Evolutionary conservation across 2,329 filamentous ascomycete species (phyloP).

Genomic region (Passalora sequoiae): DNA sequence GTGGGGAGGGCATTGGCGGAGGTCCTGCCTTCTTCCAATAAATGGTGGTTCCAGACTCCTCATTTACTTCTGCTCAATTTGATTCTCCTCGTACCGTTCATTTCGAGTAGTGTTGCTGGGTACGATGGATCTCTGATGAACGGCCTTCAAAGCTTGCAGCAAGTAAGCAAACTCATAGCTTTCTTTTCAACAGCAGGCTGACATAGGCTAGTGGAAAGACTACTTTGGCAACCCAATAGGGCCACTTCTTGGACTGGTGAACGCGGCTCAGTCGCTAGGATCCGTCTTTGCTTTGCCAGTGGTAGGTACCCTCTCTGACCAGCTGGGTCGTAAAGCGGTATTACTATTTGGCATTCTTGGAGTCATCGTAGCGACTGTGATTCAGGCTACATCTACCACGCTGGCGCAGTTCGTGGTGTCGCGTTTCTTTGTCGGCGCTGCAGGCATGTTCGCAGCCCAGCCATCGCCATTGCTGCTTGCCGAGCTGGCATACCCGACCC

Average conservation of each 20-base stretch:
- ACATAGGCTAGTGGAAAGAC: too few species aligned
- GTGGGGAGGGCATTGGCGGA: too few species aligned
- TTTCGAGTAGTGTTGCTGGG: too few species aligned
- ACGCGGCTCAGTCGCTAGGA: constrained; percentile 37
- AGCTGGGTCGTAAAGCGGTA: constrained; percentile 38
- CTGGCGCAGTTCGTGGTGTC: constrained; percentile 44
- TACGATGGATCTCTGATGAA: too few species aligned
- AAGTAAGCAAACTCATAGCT: too few species aligned
- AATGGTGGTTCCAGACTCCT: too few species aligned
- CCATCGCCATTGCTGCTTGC: constrained; percentile 30
- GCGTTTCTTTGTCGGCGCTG: constrained; percentile 38
- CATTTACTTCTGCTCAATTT: too few species aligned
- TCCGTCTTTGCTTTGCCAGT: constrained; percentile 38
- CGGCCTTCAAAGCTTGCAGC: too few species aligned
- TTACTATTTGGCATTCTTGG: constrained; percentile 34
- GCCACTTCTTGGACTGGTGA: constrained; percentile 37
- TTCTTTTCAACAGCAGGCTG: too few species aligned
- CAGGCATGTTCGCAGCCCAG: constrained; percentile 39
- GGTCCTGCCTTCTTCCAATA: too few species aligned
- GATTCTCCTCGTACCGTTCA: too few species aligned
- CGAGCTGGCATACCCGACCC: constrained; percentile 47
- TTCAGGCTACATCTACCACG: constrained; percentile 39
- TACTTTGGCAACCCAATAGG: constrained; percentile 39
- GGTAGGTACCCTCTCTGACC: constrained; percentile 38
- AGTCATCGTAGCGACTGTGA: constrained; percentile 27